Conservation (phyloP, 2,329 filamentous ascomycete genomes). For the Didymella keratinophila region DNA sequence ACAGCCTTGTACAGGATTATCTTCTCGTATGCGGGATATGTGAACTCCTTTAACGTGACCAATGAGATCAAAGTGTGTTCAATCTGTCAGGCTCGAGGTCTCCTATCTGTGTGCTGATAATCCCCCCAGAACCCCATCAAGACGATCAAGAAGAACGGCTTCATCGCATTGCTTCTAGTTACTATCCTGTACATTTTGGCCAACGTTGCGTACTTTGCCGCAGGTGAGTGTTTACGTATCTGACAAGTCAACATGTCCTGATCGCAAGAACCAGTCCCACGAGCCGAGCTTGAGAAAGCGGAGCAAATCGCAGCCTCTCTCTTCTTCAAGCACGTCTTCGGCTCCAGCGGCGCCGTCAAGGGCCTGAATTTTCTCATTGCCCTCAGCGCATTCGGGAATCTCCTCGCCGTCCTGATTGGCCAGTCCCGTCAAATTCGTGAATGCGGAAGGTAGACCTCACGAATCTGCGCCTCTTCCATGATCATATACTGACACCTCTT, state of each 20-base stretch:
- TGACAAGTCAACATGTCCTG: background rate
- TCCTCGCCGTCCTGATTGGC: constrained; percentile 64
- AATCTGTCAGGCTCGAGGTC: too few relatives aligned
- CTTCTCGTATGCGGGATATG: constrained; percentile 66
- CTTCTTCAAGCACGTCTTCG: constrained; percentile 67
- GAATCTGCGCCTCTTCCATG: too few relatives aligned
- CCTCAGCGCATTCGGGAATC: constrained; percentile 66
- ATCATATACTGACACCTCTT: background rate
- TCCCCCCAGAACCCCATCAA: constrained; percentile 59
- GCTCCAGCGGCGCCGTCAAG: constrained; percentile 56
- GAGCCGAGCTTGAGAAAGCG: constrained; percentile 59
- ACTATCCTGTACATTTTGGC: constrained; percentile 65
- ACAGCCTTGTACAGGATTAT: constrained; percentile 67
- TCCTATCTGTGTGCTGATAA: background rate
- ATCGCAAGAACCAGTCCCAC: constrained; percentile 52
- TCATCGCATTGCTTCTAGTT: constrained; percentile 59
- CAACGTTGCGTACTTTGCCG: constrained; percentile 69
- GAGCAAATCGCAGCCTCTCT: constrained; percentile 63
- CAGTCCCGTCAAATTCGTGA: constrained; percentile 66
- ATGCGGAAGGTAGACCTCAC: constrained; percentile 55
- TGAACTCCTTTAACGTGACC: constrained; percentile 68
- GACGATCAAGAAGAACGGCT: constrained; percentile 58
- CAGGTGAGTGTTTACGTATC: constrained; percentile 43
- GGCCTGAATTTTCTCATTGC: constrained; percentile 66
- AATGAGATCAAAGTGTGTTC: constrained; percentile 62